These are phyloP conservation scores for Xylariomycetidae sp. DNA, from an alignment of 2,329 filamentous ascomycete genomes.

Conservation along the genomic window DNA sequence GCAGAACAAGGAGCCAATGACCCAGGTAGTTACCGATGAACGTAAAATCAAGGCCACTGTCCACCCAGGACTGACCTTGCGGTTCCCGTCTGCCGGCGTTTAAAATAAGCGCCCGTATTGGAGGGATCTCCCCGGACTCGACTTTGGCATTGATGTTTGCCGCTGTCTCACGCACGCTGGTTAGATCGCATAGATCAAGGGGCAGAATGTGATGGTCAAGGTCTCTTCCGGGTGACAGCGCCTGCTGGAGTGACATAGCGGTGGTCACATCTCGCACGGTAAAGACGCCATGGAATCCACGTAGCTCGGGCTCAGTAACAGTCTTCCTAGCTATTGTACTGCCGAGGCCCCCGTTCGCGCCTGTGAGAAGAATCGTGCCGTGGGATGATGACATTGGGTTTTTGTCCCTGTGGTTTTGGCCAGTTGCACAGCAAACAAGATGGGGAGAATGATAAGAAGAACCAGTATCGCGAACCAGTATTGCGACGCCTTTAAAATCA, in stretches of 20 bases:
- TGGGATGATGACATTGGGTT: no score
- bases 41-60: slow-evolving; percentile 13
- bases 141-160: slow-evolving; percentile 9
- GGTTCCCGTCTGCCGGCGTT: slow-evolving; percentile 15
- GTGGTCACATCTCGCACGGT: slow-evolving; percentile 4
- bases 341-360: slow-evolving; percentile 14
- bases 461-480: no score
- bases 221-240: neutral
- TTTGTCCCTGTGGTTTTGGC: no score
- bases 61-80: slow-evolving; percentile 8
- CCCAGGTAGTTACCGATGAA: slow-evolving; percentile 18
- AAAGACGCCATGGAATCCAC: slow-evolving; percentile 9
- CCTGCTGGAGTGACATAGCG: neutral
- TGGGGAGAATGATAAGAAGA: no score
- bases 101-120: slow-evolving; percentile 20
- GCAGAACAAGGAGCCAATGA: slow-evolving; percentile 16
- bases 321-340: slow-evolving; percentile 6
- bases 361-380: slow-evolving; percentile 11
- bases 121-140: slow-evolving; percentile 13
- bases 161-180: slow-evolving; percentile 7
- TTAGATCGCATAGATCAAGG: slow-evolving; percentile 8
- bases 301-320: slow-evolving; percentile 1
- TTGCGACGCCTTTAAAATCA: no score
- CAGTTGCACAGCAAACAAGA: no score
- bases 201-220: slow-evolving; percentile 8